Percentiles rank a stretch among this genome's conserved stretches.
Conservation (phyloP, 768 basidiomycete species). For the Amanita muscaria region DNA sequence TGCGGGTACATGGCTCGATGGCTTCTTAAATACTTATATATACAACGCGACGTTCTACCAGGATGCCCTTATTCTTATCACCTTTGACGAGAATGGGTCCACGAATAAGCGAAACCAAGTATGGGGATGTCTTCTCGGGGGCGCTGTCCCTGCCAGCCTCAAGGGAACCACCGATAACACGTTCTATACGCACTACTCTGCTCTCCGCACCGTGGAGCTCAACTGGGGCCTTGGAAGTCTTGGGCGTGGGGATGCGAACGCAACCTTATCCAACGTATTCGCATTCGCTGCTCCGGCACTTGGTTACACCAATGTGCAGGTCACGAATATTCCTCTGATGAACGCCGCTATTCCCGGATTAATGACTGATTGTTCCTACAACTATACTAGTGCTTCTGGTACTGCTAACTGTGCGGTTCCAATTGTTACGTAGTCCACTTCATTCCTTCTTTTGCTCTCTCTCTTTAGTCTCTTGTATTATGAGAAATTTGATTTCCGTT, state of each 20-base stretch:
- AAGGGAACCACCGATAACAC: too few species aligned
- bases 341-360: not conserved
- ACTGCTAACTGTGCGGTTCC: too few species aligned
- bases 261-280: constrained; percentile 34
- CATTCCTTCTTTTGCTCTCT: too few species aligned
- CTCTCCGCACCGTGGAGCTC: constrained; percentile 43
- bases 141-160: constrained; percentile 32
- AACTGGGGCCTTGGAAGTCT: constrained; percentile 58
- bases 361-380: not conserved
- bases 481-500: too few species aligned
- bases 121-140: constrained; percentile 32
- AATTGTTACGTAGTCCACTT: too few species aligned
- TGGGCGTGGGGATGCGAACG: constrained; percentile 49
- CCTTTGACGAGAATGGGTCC: constrained; percentile 50
- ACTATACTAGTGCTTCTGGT: too few species aligned
- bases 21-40: constrained; percentile 46
- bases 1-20: constrained; percentile 34
- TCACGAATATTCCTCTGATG: not conserved
- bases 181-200: constrained; percentile 57
- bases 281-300: too few species aligned
- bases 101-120: constrained; percentile 38
- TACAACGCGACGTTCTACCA: constrained; percentile 37
- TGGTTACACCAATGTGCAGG: not conserved
- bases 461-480: too few species aligned
- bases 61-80: constrained; percentile 48